phyloP scores from a whole-genome alignment of 495 filamentous ascomycete genomes.

The Bryoglossum gracile region DNA sequence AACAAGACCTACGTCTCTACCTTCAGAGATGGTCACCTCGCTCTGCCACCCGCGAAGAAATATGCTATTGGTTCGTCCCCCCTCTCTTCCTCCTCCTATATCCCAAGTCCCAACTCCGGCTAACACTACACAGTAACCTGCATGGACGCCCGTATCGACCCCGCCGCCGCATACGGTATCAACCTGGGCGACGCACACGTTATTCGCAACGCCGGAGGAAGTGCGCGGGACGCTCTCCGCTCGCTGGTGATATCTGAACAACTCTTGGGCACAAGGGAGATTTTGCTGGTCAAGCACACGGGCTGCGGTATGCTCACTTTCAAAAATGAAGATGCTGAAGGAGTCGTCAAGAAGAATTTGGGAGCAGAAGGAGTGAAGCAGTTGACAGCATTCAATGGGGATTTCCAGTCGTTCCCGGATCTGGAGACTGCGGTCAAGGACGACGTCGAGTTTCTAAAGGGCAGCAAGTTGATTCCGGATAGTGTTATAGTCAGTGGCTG shows the following conservation, averaged over 20 bases:
- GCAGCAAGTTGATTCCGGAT: slow-evolving; percentile 49
- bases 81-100: not conserved
- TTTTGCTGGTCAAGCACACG: slow-evolving; percentile 72
- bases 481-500: slow-evolving; percentile 60
- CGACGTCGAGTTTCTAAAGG: slow-evolving; percentile 59
- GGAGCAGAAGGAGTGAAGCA: slow-evolving; percentile 37
- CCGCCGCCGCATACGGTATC: slow-evolving; percentile 24
- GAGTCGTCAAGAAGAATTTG: slow-evolving; percentile 50
- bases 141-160: slow-evolving; percentile 80
- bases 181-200: slow-evolving; percentile 63
- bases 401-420: slow-evolving; percentile 61
- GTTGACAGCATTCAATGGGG: slow-evolving; percentile 31
- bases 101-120: not conserved
- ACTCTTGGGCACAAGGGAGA: slow-evolving; percentile 69
- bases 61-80: slow-evolving; percentile 44
- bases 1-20: slow-evolving; percentile 55
- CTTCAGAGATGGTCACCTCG: slow-evolving; percentile 58
- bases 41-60: slow-evolving; percentile 67
- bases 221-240: slow-evolving; percentile 59
- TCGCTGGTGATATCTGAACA: slow-evolving; percentile 76
- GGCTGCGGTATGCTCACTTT: slow-evolving; percentile 83
- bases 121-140: slow-evolving; percentile 49
- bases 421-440: slow-evolving; percentile 56
- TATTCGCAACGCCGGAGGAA: slow-evolving; percentile 72
- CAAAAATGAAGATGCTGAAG: slow-evolving; percentile 53